These are phyloP conservation scores for Cryptosporidium meleagridis DNA, from an alignment of 169 alveolate genomes.

Conservation along the genomic window DNA sequence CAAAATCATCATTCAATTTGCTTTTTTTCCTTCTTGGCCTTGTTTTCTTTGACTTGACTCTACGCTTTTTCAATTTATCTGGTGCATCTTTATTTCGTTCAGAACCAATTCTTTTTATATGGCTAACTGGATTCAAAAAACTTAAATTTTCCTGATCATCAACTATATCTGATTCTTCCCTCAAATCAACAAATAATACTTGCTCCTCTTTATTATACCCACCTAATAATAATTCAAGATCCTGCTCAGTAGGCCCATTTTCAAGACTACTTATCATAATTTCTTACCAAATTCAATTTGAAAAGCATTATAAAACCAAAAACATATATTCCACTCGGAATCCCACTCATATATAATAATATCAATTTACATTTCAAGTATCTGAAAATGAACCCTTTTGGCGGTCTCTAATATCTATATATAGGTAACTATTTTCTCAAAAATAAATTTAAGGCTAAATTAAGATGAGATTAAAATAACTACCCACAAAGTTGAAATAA, in stretches of 20 bases:
- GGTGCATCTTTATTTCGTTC: background rate
- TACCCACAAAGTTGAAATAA: background rate
- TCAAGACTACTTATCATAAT: slow-evolving; percentile 48
- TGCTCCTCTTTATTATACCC: background rate
- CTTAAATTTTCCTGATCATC: background rate
- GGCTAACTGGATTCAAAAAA: background rate
- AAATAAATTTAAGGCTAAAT: background rate
- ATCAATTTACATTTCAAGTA: background rate
- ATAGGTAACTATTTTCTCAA: background rate
- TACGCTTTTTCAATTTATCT: background rate
- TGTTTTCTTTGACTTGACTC: background rate
- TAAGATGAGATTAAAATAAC: background rate
- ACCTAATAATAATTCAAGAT: slow-evolving; percentile 28
- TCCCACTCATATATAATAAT: background rate
- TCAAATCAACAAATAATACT: slow-evolving; percentile 2
- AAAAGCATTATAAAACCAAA: background rate
- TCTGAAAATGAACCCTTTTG: background rate
- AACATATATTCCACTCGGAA: background rate
- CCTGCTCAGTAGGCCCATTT: slow-evolving; percentile 64
- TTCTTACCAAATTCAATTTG: background rate
- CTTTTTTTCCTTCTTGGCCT: background rate
- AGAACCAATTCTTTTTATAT: background rate
- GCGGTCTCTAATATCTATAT: background rate
- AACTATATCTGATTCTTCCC: slow-evolving; percentile 6
- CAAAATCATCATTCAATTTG: background rate